Base-by-base conservation (phyloP, 2,329 filamentous ascomycete species). In the Aschersonia sp. region DNA sequence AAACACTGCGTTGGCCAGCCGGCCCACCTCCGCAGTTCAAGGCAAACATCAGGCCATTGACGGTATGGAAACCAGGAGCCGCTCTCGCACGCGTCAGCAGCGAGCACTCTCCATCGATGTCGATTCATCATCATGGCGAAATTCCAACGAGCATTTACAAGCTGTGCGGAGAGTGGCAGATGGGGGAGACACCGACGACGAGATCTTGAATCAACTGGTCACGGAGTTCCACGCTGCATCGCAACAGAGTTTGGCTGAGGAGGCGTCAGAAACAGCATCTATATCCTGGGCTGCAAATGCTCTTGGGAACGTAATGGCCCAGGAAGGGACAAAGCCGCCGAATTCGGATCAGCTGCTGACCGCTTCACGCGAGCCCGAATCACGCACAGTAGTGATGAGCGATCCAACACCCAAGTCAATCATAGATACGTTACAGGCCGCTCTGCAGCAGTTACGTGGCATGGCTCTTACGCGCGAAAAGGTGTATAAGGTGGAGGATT, bases 401-500 rank as follows among this genome's bases (percentile, higher is more conserved):
- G 48, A 48, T 30, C 49, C 48, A 46, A 55, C 52, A 38, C 47
- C 56, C 7, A 45, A 42, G 32, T 52, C 56, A 4, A 60, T 68
- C 41, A 54, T 67, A 50, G 53, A 57, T 12, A 57, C 60, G 31
- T 55, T 69, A 31, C 59, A 60, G 29, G 59, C 54, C 35, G 63
- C 64, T 0, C 62, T 92, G 30, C 69, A 71, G 28, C 73, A 79
- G 52, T 69, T 89, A 50, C 75, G 73, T 47, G 67, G 65, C 31
- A 70, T 80, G 29, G 69, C 75, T 12, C 64, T 94, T 42, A 78
- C 78, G 12, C 72, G 77, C 9, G 70, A 76, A 9, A 80, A 86
- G 51, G 77, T 88, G 47, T 74, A 80, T 50, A 73, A 82, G 59
- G 73, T 92, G 54, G 86, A 92, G 58, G 83, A 89, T 59, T 67